phyloP scores from a whole-genome alignment of 345 rosid species.

The Orychophragmus violaceus region DNA sequence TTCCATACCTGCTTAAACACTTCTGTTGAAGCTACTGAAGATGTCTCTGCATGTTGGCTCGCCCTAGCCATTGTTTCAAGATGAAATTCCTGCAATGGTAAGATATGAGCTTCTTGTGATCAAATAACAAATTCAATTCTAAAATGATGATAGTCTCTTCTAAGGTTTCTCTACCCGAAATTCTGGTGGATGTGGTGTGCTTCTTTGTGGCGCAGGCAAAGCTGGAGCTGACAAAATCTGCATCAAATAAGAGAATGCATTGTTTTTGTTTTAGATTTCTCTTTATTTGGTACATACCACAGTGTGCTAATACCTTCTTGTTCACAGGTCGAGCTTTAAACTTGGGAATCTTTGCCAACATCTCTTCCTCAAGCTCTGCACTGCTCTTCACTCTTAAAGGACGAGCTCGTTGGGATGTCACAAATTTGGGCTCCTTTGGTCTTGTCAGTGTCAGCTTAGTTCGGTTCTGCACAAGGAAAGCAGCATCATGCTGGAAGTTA shows the following conservation, averaged over 20 bases:
- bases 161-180: conserved; percentile 53
- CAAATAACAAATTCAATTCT: not conserved
- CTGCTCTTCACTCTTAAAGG: conserved; percentile 70
- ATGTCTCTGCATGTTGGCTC: conserved; percentile 66
- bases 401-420: conserved; percentile 81
- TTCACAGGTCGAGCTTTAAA: conserved; percentile 93
- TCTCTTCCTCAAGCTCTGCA: conserved; percentile 94
- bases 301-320: conserved; percentile 62
- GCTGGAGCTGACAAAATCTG: conserved; percentile 77
- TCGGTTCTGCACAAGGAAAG: conserved; percentile 31
- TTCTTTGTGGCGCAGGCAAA: conserved; percentile 55
- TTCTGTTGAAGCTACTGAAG: conserved; percentile 74
- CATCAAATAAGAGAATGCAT: conserved; percentile 10
- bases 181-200: conserved; percentile 68
- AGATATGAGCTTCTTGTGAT: conserved; percentile 15
- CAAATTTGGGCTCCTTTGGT: conserved; percentile 90
- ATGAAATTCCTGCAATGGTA: conserved; percentile 69
- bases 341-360: conserved; percentile 93
- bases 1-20: conserved; percentile 52
- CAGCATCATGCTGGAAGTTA: not conserved
- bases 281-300: not conserved
- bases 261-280: not conserved
- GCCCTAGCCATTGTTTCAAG: conserved; percentile 78
- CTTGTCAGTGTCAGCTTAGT: conserved; percentile 72
- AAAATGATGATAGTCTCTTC: not conserved